These are phyloP conservation scores for Fusarium scirpi DNA, from an alignment of 2,329 filamentous ascomycete genomes.

Conservation along the genomic window DNA sequence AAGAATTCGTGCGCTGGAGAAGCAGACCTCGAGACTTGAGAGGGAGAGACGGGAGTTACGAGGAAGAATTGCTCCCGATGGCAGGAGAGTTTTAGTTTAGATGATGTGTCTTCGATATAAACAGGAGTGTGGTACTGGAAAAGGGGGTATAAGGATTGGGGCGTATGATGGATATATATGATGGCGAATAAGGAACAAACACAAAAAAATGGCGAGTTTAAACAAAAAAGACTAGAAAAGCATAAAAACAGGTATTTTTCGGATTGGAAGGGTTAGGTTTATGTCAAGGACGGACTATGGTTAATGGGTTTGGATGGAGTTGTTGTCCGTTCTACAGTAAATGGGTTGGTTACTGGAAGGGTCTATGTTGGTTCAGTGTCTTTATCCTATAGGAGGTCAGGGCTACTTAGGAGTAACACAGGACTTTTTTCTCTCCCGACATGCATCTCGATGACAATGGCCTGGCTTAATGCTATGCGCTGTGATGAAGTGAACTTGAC, in stretches of 20 bases:
- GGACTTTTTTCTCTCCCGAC: neutral
- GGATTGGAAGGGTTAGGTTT: neutral
- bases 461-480: neutral
- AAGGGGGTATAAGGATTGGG: slow-evolving; percentile 14
- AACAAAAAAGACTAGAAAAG: slow-evolving; percentile 1
- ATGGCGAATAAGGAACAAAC: slow-evolving; percentile 29
- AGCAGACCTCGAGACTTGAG: slow-evolving; percentile 53
- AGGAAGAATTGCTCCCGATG: slow-evolving; percentile 30
- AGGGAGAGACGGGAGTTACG: slow-evolving; percentile 52
- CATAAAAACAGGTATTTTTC: slow-evolving; percentile 2
- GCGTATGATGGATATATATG: slow-evolving; percentile 19
- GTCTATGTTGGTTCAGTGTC: slow-evolving; percentile 2
- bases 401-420: neutral
- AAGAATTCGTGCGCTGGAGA: slow-evolving; percentile 56
- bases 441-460: neutral
- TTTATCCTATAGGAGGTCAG: neutral
- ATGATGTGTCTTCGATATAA: slow-evolving; percentile 7
- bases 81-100: slow-evolving; percentile 24
- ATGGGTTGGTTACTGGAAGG: neutral
- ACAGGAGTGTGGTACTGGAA: slow-evolving; percentile 5
- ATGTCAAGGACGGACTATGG: slow-evolving; percentile 6
- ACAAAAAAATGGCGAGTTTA: slow-evolving; percentile 14
- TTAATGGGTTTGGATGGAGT: slow-evolving; percentile 25
- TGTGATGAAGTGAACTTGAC: neutral
- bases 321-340: slow-evolving; percentile 19